Conservation (phyloP, 2,329 filamentous ascomycete genomes). For the Arachnomyces sp. region DNA sequence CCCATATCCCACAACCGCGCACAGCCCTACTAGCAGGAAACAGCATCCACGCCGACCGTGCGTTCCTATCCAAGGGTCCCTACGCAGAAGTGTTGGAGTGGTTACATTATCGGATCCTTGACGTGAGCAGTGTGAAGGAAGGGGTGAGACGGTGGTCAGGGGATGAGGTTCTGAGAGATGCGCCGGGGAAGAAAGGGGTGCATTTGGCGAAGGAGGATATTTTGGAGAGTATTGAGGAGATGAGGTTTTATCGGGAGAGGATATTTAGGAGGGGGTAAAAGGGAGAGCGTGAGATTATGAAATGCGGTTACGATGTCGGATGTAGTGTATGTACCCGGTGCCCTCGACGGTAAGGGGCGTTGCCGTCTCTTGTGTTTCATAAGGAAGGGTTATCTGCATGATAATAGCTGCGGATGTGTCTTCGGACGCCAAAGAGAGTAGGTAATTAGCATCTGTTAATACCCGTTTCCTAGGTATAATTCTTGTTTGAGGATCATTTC, state of each 20-base stretch:
- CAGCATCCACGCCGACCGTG: slow-evolving; percentile 81
- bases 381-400: no score
- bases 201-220: slow-evolving; percentile 88
- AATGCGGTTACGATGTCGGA: background rate
- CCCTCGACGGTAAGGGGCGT: no score
- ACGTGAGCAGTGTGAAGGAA: slow-evolving; percentile 90
- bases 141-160: slow-evolving; percentile 74
- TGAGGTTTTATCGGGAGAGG: slow-evolving; percentile 66
- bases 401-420: no score
- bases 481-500: no score
- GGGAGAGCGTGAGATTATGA: background rate
- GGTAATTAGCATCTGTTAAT: no score
- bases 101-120: slow-evolving; percentile 82
- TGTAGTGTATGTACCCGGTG: no score
- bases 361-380: no score
- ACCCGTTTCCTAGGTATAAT: no score
- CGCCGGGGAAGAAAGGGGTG: slow-evolving; percentile 64
- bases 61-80: slow-evolving; percentile 67
- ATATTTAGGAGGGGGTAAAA: slow-evolving; percentile 49
- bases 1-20: slow-evolving; percentile 58
- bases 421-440: no score
- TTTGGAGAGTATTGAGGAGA: slow-evolving; percentile 89
- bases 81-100: slow-evolving; percentile 67
- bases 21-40: slow-evolving; percentile 79
- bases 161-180: slow-evolving; percentile 50